These are phyloP conservation scores for Drechslerella coelobrocha DNA, from an alignment of 2,329 filamentous ascomycete genomes.

Conservation along the genomic window DNA sequence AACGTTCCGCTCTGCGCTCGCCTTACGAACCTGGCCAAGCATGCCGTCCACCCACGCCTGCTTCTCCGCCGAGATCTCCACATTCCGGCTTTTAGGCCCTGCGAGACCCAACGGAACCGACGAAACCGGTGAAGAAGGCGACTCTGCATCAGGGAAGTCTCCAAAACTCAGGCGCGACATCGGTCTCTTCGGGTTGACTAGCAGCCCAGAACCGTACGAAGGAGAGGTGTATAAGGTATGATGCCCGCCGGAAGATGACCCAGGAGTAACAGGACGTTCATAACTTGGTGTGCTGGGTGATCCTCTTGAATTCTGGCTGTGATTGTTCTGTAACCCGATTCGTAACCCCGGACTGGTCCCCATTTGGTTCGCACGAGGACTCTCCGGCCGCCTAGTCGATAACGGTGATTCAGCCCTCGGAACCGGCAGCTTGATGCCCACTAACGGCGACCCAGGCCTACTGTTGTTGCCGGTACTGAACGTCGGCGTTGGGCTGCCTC, in stretches of 20 bases:
- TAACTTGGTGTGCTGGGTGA: conserved; percentile 32
- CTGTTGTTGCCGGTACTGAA: conserved; percentile 53
- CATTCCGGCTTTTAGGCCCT: conserved; percentile 71
- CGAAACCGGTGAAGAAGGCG: conserved; percentile 54
- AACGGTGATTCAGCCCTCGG: conserved; percentile 32
- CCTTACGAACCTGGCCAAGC: conserved; percentile 77
- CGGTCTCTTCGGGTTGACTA: conserved; percentile 46
- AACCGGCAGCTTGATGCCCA: conserved; percentile 23
- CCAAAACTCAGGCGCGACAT: conserved; percentile 53
- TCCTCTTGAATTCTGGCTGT: conserved; percentile 9
- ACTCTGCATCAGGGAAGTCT: conserved; percentile 51
- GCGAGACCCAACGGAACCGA: conserved; percentile 70
- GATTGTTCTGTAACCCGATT: conserved; percentile 10
- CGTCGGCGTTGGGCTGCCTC: conserved; percentile 58
- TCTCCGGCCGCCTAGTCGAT: conserved; percentile 27
- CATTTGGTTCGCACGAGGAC: conserved; percentile 24
- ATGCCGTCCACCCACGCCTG: conserved; percentile 82
- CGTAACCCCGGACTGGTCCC: conserved; percentile 23
- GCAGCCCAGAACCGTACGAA: conserved; percentile 10
- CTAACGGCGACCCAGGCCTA: conserved; percentile 52
- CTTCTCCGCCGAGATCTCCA: conserved; percentile 74
- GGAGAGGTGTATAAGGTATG: conserved; percentile 31
- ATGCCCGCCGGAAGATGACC: conserved; percentile 26
- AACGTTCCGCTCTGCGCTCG: conserved; percentile 65
- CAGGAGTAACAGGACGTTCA: conserved; percentile 40